These are phyloP conservation scores for Clonostachys sp. DNA, from an alignment of 2,329 filamentous ascomycete genomes.

Conservation along the genomic window DNA sequence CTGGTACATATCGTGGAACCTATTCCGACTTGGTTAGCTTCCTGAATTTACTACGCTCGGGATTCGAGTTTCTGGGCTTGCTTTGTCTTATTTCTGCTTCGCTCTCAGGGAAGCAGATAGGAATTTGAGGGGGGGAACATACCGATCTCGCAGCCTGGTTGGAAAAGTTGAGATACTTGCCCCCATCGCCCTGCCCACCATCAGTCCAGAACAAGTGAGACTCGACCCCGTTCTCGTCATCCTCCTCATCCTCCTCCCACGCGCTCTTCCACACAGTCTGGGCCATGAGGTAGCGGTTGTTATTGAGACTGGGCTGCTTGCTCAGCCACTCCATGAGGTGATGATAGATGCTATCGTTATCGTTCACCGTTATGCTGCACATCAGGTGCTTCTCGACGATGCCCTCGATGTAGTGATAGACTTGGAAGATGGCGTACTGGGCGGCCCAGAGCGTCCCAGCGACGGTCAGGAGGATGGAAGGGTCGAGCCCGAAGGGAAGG, in stretches of 20 bases:
- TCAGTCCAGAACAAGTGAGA: slow-evolving; percentile 25
- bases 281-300: slow-evolving; percentile 47
- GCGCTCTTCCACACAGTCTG: slow-evolving; percentile 50
- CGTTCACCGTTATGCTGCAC: slow-evolving; percentile 46
- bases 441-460: slow-evolving; percentile 42
- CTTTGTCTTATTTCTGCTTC: not conserved
- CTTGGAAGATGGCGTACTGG: slow-evolving; percentile 25
- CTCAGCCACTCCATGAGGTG: slow-evolving; percentile 57
- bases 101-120: not conserved
- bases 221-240: slow-evolving; percentile 21
- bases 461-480: slow-evolving; percentile 37
- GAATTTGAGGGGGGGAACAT: slow-evolving; percentile 9
- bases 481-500: slow-evolving; percentile 40
- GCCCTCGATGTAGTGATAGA: slow-evolving; percentile 23
- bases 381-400: slow-evolving; percentile 41
- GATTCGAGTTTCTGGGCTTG: too few species aligned
- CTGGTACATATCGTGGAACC: slow-evolving; percentile 48
- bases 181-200: slow-evolving; percentile 28
- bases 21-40: slow-evolving; percentile 8
- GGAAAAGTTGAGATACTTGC: slow-evolving; percentile 52
- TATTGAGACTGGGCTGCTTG: slow-evolving; percentile 42
- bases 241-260: slow-evolving; percentile 51
- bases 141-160: slow-evolving; percentile 49
- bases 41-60: too few species aligned
- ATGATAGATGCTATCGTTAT: slow-evolving; percentile 51